Base-by-base conservation (phyloP, 148 eudicot genomes). In the Rhododendron simsii region DNA sequence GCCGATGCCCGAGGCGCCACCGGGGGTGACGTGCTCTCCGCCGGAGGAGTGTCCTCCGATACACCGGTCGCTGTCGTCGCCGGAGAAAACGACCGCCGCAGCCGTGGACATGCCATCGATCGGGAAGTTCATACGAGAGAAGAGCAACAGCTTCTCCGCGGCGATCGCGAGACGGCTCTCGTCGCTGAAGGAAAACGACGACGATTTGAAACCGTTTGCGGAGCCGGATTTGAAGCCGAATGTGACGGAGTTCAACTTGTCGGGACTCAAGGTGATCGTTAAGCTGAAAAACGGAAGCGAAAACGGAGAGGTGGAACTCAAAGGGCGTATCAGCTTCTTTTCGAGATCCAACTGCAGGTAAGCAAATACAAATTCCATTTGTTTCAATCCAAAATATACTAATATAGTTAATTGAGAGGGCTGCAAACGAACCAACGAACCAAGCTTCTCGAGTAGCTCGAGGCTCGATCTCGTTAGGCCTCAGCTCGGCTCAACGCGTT, bases 301-400 rank as follows among this genome's bases (percentile, higher is more conserved):
- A n/a, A 78, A 84, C 37, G 79, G 39, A 1, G 83, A 47, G 7
- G 16, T 69, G n/a, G 75, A 78, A 50, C 86, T 95, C 18, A 93
- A 89, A 81, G 98, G 99, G 1, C 92, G 98, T 8, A 92, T 97
- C 73, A 93, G 94, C 74, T 93, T 97, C 85, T 97, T 92, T 90
- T 95, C 99, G 23, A 87, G 95, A 80, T 97, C 99, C 7, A 97
- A 93, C 82, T 94, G 98, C 93, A 86, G 76, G 76, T 33, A 30
- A 30, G 76, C 41, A 71, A 16, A 4, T 4, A 28, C 18, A 14
- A 12, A 13, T 30, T 69, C 75, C 37, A 12, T 3, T 11, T 28
- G 10, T 63, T 69, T 12, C 4, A 13, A 30, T 12, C 65, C 65
- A 57, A 59, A 59, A 20, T 4, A 55, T 55, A 41, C 8, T 41